Conservation (phyloP, 495 filamentous ascomycete species). For the Geopyxis carbonaria region DNA sequence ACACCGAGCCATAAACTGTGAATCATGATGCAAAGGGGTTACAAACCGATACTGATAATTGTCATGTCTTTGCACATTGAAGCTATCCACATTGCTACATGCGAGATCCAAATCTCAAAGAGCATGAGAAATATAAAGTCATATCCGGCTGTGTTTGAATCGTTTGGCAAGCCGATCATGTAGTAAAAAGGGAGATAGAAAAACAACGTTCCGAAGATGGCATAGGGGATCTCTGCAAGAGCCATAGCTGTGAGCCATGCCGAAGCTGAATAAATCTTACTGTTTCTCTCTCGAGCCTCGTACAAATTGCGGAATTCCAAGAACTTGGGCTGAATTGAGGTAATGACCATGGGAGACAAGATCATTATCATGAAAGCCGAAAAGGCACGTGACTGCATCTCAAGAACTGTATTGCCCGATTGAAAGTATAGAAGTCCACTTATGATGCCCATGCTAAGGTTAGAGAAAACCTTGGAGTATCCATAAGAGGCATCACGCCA, state of each 20-base stretch:
- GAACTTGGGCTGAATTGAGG: constrained; percentile 67
- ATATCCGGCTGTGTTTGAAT: constrained; percentile 52
- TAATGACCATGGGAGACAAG: constrained; percentile 33
- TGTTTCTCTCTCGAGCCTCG: constrained; percentile 70
- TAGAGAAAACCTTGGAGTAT: constrained; percentile 56
- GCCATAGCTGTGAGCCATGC: constrained; percentile 69
- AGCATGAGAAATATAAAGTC: constrained; percentile 70
- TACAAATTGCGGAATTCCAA: constrained; percentile 55
- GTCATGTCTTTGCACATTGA: constrained; percentile 21
- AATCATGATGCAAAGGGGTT: constrained; percentile 22
- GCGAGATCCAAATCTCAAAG: constrained; percentile 31
- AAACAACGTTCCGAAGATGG: constrained; percentile 48
- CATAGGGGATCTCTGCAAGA: constrained; percentile 59
- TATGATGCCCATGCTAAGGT: constrained; percentile 42
- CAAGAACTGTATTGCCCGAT: constrained; percentile 18
- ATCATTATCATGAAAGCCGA: constrained; percentile 21
- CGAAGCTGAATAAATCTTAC: constrained; percentile 68
- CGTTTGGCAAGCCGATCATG: constrained; percentile 56
- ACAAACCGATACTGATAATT: constrained; percentile 19
- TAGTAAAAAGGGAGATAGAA: constrained; percentile 69
- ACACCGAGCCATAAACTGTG: constrained; percentile 17
- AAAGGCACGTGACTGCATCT: constrained; percentile 24
- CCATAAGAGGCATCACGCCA: constrained; percentile 58
- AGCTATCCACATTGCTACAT: constrained; percentile 23
- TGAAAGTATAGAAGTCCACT: constrained; percentile 26